Percentiles rank a stretch among this genome's conserved stretches.
phyloP scores from a whole-genome alignment of 2,329 filamentous ascomycete genomes.

The Aspergillus tamarii region DNA sequence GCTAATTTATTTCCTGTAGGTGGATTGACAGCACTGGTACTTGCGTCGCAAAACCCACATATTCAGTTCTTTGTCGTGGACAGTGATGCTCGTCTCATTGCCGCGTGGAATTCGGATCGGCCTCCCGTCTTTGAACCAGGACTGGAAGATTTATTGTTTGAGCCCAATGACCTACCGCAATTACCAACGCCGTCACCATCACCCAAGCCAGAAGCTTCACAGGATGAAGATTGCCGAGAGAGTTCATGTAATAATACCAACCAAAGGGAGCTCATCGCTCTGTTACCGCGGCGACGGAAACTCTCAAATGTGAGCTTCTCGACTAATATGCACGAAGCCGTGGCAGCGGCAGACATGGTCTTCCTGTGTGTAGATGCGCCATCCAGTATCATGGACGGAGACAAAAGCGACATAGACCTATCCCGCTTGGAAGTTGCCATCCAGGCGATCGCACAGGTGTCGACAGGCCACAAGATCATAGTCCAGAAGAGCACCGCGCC shows the following conservation, averaged over 20 bases:
- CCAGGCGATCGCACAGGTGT: conserved; percentile 21
- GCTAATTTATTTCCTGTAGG: conserved; percentile 12
- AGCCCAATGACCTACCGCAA: neutral
- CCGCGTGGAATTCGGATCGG: conserved; percentile 31
- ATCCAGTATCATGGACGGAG: neutral
- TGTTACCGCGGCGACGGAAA: conserved; percentile 9
- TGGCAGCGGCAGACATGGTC: conserved; percentile 23
- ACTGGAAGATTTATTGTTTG: conserved; percentile 27
- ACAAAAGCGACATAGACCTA: conserved; percentile 10
- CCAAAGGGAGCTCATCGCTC: neutral
- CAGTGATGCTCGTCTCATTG: conserved; percentile 25
- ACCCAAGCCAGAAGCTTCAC: neutral
- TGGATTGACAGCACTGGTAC: conserved; percentile 27
- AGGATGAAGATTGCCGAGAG: neutral
- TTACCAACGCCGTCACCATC: neutral
- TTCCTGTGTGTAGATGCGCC: conserved; percentile 20
- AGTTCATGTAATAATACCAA: neutral
- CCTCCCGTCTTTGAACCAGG: conserved; percentile 32
- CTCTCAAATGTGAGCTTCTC: conserved; percentile 25
- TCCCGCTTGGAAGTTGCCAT: conserved; percentile 13
- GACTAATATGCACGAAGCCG: conserved; percentile 19
- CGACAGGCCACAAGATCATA: conserved; percentile 24
- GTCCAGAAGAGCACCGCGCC: conserved; percentile 24
- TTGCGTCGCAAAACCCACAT: conserved; percentile 31
- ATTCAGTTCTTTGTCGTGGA: conserved; percentile 33